These are phyloP conservation scores for Penicillium expansum DNA, from an alignment of 2,329 filamentous ascomycete genomes.

Conservation along the genomic window DNA sequence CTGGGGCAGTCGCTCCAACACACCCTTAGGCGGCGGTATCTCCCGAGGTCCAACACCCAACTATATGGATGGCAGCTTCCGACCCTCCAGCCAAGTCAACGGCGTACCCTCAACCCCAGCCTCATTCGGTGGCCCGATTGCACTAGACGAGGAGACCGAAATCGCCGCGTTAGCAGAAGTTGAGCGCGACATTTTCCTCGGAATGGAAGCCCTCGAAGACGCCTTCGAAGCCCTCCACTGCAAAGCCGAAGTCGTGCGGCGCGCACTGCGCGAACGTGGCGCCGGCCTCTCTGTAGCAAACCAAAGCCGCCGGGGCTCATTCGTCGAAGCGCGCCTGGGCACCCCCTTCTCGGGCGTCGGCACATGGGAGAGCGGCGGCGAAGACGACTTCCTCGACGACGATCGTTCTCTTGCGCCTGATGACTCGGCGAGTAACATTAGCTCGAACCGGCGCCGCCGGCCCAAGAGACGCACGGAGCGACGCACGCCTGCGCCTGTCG, in stretches of 20 bases:
- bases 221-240: conserved; percentile 89
- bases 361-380: conserved; percentile 42
- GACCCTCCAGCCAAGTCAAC: conserved; percentile 41
- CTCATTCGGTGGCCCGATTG: conserved; percentile 70
- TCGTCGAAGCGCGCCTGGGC: conserved; percentile 43
- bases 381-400: conserved; percentile 48
- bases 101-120: conserved; percentile 53
- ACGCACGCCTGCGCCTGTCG: conserved; percentile 48
- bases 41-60: conserved; percentile 36
- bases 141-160: conserved; percentile 90
- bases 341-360: conserved; percentile 38
- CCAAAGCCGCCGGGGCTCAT: conserved; percentile 44
- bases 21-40: conserved; percentile 34
- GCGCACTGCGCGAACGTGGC: conserved; percentile 73
- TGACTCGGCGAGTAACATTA: conserved; percentile 51
- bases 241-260: conserved; percentile 76
- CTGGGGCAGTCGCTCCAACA: conserved; percentile 42
- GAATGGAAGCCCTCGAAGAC: conserved; percentile 93
- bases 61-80: conserved; percentile 42
- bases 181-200: conserved; percentile 86
- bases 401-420: conserved; percentile 47
- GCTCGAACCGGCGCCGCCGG: conserved; percentile 44
- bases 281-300: conserved; percentile 64
- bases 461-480: conserved; percentile 49
- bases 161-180: conserved; percentile 86